Evolutionary conservation across 163 green algal genomes (phyloP).

Genomic region (Trebouxiophyceae sp.): DNA sequence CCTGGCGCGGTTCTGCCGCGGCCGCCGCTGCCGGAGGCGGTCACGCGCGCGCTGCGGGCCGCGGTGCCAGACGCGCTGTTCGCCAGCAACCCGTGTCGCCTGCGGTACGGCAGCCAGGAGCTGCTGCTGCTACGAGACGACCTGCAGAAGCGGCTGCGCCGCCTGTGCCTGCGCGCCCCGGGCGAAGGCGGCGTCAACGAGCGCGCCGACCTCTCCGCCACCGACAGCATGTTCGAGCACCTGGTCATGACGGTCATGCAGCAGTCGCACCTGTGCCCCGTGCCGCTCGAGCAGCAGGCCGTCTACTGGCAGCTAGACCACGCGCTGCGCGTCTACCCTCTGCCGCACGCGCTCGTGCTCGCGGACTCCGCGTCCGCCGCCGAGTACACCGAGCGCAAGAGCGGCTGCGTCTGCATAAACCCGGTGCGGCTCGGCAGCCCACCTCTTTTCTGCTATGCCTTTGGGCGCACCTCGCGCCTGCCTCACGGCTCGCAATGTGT

Average conservation of each 20-base stretch:
- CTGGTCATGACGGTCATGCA: conserved; percentile 75
- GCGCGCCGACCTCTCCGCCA: neutral
- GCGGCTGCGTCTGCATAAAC: conserved; percentile 60
- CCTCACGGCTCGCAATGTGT: neutral
- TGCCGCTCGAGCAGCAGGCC: conserved; percentile 76
- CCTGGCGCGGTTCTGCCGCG: conserved; percentile 54
- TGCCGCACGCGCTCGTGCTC: conserved; percentile 74
- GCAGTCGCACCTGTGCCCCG: conserved; percentile 81
- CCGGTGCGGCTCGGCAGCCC: conserved; percentile 33
- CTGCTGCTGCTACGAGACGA: conserved; percentile 85
- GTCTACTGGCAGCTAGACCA: conserved; percentile 77
- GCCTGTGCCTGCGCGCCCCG: conserved; percentile 53
- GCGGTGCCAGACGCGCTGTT: conserved; percentile 31
- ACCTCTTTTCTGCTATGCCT: neutral
- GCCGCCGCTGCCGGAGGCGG: conserved; percentile 47
- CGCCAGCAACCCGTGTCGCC: conserved; percentile 67
- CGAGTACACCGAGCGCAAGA: conserved; percentile 21
- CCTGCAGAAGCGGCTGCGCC: conserved; percentile 61
- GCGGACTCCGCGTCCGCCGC: conserved; percentile 57
- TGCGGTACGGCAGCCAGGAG: conserved; percentile 55
- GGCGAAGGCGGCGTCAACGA: neutral
- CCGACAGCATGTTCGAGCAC: conserved; percentile 41
- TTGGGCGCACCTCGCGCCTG: neutral
- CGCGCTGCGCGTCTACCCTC: conserved; percentile 77
- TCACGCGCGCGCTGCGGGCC: conserved; percentile 43